Evolutionary conservation across 2,329 filamentous ascomycete species (phyloP), one percentile per base, ranked within the genome.

Genomic region (Fusarium globosum): DNA sequence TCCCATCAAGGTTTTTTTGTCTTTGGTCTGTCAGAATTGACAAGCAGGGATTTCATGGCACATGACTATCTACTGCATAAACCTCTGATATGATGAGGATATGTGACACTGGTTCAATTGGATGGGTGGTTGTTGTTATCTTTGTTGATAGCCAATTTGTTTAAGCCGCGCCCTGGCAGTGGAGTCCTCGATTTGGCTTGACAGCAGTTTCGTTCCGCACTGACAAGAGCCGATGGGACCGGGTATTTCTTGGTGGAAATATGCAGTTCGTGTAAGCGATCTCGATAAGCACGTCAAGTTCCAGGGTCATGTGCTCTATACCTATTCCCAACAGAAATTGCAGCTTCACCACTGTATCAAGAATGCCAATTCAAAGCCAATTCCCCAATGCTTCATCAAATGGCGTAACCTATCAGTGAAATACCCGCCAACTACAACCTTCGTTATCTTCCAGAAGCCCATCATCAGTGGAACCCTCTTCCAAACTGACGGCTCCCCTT

Each of bases 191-290:
- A 42, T 33, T 33, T 5, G 14, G 11, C 23, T 64, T 64, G 59
- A 45, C 38, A 61, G 20, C 18, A 45, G 43, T 51, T n/a, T 41
- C 42, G 49, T 73, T 74, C 68, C 71, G 71, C 71, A 26, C 68
- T 59, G 20, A 39, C 16, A 73, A 49, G 28, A 52, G 59, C 65
- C 59, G 65, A 39, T 38, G 42, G 57, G 67, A 26, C 28, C 59
- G 43, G 56, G 7, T 45, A 48, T 30, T 41, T 61, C 18, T n/a
- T 28, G 41, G 21, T n/a, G 30, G 33, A 20, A 26, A 36, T 30
- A 65, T 70, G 67, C 66, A 70, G 36, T 30, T 28, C n/a, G 20
- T 70, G 59, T 70, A 69, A 69, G 66, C 67, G 66, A 69, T 69
- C 67, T 69, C 66, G 67, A 69, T 69, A 70, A 69, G 26, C 26